Evolutionary conservation across 2,329 filamentous ascomycete genomes (phyloP).

Genomic region (Pochonia chlamydosporia): DNA sequence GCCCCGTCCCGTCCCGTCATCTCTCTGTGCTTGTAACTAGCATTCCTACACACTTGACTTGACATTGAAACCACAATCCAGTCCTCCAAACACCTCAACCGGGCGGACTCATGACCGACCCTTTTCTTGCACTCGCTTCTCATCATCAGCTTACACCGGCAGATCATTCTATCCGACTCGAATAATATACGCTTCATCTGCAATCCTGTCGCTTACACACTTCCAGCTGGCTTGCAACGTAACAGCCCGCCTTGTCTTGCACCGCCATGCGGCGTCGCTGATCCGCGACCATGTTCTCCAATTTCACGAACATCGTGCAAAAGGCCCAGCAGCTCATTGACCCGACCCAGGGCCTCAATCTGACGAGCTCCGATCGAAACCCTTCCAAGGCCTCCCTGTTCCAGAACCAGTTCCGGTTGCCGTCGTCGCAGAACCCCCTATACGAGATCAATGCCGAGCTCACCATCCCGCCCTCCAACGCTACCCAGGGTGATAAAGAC

Average conservation of each 20-base stretch:
- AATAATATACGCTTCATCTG: not conserved
- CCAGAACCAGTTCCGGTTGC: conserved; percentile 92
- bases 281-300: conserved; percentile 50
- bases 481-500: conserved; percentile 64
- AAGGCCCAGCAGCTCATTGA: conserved; percentile 95
- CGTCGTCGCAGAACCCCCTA: conserved; percentile 83
- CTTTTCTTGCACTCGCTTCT: conserved; percentile 1
- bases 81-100: not conserved
- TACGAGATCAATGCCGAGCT: conserved; percentile 97
- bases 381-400: conserved; percentile 91
- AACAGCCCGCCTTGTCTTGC: not conserved
- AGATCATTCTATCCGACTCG: not conserved
- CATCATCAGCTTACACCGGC: not conserved
- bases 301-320: conserved; percentile 75
- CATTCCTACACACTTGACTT: conserved; percentile 1
- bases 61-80: not conserved
- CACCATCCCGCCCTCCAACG: conserved; percentile 71
- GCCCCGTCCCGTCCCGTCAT: not conserved
- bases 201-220: conserved; percentile 10
- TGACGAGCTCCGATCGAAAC: conserved; percentile 69
- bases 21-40: not conserved
- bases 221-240: not conserved
- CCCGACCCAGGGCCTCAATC: conserved; percentile 69
- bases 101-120: not conserved
- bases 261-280: conserved; percentile 36